Evolutionary conservation across 768 basidiomycete genomes (phyloP).

Genomic region (Pleurotus tuoliensis): DNA sequence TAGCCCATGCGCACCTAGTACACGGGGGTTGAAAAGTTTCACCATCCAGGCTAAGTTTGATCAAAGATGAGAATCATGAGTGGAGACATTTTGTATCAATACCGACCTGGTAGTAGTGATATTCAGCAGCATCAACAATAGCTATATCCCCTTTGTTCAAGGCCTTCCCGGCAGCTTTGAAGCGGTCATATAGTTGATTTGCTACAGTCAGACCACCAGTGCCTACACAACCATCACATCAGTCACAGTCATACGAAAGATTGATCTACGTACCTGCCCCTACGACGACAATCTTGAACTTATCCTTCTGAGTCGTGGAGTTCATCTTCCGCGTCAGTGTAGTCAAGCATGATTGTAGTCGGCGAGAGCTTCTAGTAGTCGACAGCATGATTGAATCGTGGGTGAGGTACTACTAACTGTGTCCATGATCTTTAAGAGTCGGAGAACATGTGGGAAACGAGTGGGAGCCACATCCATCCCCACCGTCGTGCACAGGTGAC

Average conservation of each 20-base stretch:
- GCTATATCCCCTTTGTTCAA: slow-evolving; percentile 76
- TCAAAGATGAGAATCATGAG: background rate
- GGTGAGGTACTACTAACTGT: too few relatives aligned
- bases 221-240: slow-evolving; percentile 40
- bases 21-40: slow-evolving; percentile 15
- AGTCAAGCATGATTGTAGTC: background rate
- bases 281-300: slow-evolving; percentile 81
- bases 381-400: slow-evolving; percentile 10
- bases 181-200: slow-evolving; percentile 82
- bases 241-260: background rate
- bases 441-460: too few relatives aligned
- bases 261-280: slow-evolving; percentile 66
- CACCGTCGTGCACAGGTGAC: too few relatives aligned
- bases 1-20: background rate
- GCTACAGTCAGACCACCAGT: slow-evolving; percentile 80
- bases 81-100: too few relatives aligned
- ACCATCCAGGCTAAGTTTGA: slow-evolving; percentile 80
- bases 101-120: slow-evolving; percentile 81
- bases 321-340: slow-evolving; percentile 27
- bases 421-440: too few relatives aligned
- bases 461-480: too few relatives aligned
- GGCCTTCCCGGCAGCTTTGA: slow-evolving; percentile 63
- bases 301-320: slow-evolving; percentile 40
- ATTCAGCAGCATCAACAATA: slow-evolving; percentile 76
- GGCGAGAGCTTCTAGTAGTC: slow-evolving; percentile 9